These are phyloP conservation scores for Dactylellina parvicollis DNA, from an alignment of 2,329 filamentous ascomycete species.

Conservation along the genomic window DNA sequence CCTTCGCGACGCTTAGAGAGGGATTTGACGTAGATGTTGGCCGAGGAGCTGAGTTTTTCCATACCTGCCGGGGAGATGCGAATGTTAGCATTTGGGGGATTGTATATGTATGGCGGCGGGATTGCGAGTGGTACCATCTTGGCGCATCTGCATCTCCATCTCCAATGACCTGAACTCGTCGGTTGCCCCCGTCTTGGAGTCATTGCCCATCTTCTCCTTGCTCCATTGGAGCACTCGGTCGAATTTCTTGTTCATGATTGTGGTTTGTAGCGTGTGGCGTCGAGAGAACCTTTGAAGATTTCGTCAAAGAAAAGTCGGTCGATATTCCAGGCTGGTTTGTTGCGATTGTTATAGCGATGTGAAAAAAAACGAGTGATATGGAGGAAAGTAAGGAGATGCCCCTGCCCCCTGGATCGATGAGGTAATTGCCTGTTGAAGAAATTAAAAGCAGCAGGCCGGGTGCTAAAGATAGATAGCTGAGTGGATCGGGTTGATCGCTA, in stretches of 20 bases:
- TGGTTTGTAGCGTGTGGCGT: neutral
- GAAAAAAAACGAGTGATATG: neutral
- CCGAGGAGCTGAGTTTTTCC: constrained; percentile 86
- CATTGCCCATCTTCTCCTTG: constrained; percentile 92
- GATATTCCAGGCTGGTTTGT: too few relatives aligned
- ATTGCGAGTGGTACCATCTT: constrained; percentile 74
- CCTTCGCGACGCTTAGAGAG: constrained; percentile 83
- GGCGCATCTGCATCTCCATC: constrained; percentile 85
- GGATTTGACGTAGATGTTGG: constrained; percentile 86
- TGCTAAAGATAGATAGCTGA: constrained; percentile 45
- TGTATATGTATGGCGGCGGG: neutral
- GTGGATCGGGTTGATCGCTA: constrained; percentile 48
- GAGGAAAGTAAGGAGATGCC: constrained; percentile 4
- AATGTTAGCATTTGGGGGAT: neutral
- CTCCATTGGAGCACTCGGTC: constrained; percentile 98
- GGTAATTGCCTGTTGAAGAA: constrained; percentile 32
- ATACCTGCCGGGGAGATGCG: constrained; percentile 72
- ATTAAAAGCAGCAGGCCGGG: constrained; percentile 29
- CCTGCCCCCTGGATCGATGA: constrained; percentile 26
- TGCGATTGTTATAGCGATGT: constrained; percentile 9
- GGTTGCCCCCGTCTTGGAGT: constrained; percentile 84
- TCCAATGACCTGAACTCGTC: constrained; percentile 93
- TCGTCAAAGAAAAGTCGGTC: neutral
- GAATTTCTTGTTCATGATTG: constrained; percentile 78
- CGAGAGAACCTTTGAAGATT: neutral